Evolutionary conservation across 164 flowering plant genomes (phyloP).

Genomic region (Vitis rupestris): DNA sequence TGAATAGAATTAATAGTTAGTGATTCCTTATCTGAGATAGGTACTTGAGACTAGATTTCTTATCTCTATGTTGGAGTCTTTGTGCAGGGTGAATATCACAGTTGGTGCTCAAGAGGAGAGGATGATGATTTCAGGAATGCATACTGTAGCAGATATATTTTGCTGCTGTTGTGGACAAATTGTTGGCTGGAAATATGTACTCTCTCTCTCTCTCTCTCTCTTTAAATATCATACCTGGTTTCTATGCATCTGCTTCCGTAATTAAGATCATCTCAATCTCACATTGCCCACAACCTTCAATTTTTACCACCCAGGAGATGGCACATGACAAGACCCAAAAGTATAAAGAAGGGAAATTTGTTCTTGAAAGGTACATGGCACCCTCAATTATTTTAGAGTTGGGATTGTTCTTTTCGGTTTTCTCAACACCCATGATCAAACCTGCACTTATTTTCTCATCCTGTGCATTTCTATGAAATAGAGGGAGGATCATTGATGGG

Average conservation of each 20-base stretch:
- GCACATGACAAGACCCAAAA: conserved; percentile 73
- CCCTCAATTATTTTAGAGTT: neutral
- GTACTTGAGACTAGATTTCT: neutral
- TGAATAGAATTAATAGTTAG: no score
- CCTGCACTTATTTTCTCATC: neutral
- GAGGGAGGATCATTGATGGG: conserved; percentile 64
- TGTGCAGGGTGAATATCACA: conserved; percentile 52
- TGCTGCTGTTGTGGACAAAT: conserved; percentile 91
- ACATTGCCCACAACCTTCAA: no score
- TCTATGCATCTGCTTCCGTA: neutral
- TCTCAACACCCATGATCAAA: neutral
- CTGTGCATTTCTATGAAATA: conserved; percentile 12
- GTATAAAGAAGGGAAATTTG: conserved; percentile 85
- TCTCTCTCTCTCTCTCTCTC: conserved; percentile 21
- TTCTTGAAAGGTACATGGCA: conserved; percentile 62
- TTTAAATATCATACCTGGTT: neutral
- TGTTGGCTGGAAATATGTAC: conserved; percentile 94
- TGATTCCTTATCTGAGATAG: neutral
- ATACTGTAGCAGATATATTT: conserved; percentile 79
- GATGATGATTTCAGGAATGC: conserved; percentile 85
- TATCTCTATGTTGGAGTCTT: conserved; percentile 1
- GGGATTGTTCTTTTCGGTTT: neutral
- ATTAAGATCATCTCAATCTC: neutral
- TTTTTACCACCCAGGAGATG: conserved; percentile 43
- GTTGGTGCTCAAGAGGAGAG: conserved; percentile 70